Conservation (phyloP, 208 protist genomes). For the Trypanosoma melophagium region DNA sequence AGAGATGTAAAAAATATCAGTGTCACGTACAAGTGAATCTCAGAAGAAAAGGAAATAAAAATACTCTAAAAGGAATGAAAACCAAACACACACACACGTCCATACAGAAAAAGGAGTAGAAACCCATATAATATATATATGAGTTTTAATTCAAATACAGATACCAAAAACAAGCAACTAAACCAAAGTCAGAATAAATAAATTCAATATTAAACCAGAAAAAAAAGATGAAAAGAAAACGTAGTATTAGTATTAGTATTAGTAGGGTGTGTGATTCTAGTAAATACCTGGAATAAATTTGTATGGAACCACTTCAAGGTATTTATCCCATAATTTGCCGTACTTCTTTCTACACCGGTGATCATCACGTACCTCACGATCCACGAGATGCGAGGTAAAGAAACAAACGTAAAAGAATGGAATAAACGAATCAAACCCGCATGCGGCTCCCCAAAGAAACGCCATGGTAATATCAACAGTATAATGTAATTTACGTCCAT, state of each 20-base stretch:
- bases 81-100: too few species aligned
- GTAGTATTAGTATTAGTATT: too few species aligned
- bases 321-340: slow-evolving; percentile 94
- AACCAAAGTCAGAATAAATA: slow-evolving; percentile 6
- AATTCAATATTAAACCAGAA: neutral
- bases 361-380: slow-evolving; percentile 89
- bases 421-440: slow-evolving; percentile 87
- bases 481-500: slow-evolving; percentile 95
- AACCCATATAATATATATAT: too few species aligned
- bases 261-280: too few species aligned
- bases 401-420: slow-evolving; percentile 96
- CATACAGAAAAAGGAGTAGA: too few species aligned
- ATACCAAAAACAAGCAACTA: slow-evolving; percentile 6
- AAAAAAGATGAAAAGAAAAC: too few species aligned
- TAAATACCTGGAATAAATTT: slow-evolving; percentile 95
- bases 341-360: slow-evolving; percentile 90
- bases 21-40: too few species aligned
- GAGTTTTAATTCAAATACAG: too few species aligned
- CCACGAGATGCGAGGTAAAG: slow-evolving; percentile 90
- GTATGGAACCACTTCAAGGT: slow-evolving; percentile 91
- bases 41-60: slow-evolving; percentile 13
- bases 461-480: slow-evolving; percentile 92
- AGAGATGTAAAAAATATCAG: neutral
- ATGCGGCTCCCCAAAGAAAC: slow-evolving; percentile 88
- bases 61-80: too few species aligned